phyloP scores from a whole-genome alignment of 352 stramenopile genomes.

The Aphanomyces stellatus region DNA sequence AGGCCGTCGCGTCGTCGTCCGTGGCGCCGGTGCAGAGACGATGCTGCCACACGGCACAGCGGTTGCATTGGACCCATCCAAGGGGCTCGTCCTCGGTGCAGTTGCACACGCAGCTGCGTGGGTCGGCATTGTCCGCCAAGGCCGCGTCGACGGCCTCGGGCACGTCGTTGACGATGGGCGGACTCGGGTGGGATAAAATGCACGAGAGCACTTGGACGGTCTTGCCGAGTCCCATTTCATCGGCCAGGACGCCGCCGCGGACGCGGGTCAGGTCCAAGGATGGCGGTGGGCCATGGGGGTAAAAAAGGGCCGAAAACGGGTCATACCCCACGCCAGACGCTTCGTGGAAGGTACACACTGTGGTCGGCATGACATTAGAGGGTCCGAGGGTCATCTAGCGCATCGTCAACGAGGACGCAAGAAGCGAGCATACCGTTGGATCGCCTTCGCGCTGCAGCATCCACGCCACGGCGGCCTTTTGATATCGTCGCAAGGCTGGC shows the following conservation, averaged over 20 bases:
- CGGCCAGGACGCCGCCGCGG: constrained; percentile 84
- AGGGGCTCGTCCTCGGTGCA: constrained; percentile 26
- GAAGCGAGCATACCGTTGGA: no score
- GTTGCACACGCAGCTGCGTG: constrained; percentile 48
- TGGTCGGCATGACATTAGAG: no score
- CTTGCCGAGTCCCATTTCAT: constrained; percentile 89
- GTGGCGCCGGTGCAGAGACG: constrained; percentile 45
- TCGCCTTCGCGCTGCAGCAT: constrained; percentile 35
- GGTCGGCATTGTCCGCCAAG: background rate
- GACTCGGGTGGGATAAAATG: constrained; percentile 42
- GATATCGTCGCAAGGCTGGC: constrained; percentile 57
- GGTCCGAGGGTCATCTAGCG: no score
- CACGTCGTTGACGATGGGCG: constrained; percentile 1
- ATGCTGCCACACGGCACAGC: constrained; percentile 54
- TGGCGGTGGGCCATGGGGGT: background rate
- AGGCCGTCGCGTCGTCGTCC: constrained; percentile 10
- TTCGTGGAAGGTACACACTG: background rate
- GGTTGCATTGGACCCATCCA: constrained; percentile 42
- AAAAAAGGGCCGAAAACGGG: constrained; percentile 21
- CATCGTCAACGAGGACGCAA: no score
- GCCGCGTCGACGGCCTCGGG: background rate
- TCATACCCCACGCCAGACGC: constrained; percentile 26
- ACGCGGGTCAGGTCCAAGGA: constrained; percentile 22
- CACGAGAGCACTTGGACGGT: constrained; percentile 64
- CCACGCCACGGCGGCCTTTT: constrained; percentile 45